These are phyloP conservation scores for Metschnikowia lachancei DNA, from an alignment of 805 yeast genomes.

Conservation along the genomic window DNA sequence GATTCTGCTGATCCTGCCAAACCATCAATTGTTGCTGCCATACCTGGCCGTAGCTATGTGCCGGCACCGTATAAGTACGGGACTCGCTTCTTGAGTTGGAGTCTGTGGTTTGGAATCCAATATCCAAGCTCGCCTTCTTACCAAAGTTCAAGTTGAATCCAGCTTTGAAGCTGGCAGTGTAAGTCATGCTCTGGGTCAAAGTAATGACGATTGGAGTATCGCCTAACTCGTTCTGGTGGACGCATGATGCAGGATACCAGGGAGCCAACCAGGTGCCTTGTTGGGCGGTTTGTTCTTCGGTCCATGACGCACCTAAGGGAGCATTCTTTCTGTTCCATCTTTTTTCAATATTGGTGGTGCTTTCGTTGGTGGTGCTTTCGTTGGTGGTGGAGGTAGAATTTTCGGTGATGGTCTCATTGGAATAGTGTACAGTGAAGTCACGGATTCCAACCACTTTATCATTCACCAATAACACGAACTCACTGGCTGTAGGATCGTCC, in stretches of 20 bases:
- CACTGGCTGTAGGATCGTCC: too few species aligned
- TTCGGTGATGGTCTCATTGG: too few species aligned
- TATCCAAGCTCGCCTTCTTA: background rate
- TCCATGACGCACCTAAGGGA: conserved; percentile 6
- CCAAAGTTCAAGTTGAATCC: conserved; percentile 1
- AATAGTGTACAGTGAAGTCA: too few species aligned
- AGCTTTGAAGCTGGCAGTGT: background rate
- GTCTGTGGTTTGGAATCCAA: background rate
- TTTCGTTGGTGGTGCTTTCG: too few species aligned
- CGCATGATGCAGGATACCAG: conserved; percentile 10
- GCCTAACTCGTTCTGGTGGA: conserved; percentile 2
- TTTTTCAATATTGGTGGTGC: background rate
- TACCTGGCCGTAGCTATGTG: conserved; percentile 6
- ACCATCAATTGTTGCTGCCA: conserved; percentile 3
- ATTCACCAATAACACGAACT: too few species aligned
- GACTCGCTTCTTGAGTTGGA: background rate
- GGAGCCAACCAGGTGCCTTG: conserved; percentile 6
- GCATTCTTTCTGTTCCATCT: conserved; percentile 4
- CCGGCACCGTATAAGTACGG: background rate
- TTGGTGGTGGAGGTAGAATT: too few species aligned
- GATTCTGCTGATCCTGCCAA: conserved; percentile 2
- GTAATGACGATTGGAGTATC: conserved; percentile 1
- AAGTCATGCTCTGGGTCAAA: background rate
- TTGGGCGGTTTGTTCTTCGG: background rate
- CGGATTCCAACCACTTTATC: too few species aligned